phyloP scores from a whole-genome alignment of 257 asterid genomes.

The Nicotiana paniculata region DNA sequence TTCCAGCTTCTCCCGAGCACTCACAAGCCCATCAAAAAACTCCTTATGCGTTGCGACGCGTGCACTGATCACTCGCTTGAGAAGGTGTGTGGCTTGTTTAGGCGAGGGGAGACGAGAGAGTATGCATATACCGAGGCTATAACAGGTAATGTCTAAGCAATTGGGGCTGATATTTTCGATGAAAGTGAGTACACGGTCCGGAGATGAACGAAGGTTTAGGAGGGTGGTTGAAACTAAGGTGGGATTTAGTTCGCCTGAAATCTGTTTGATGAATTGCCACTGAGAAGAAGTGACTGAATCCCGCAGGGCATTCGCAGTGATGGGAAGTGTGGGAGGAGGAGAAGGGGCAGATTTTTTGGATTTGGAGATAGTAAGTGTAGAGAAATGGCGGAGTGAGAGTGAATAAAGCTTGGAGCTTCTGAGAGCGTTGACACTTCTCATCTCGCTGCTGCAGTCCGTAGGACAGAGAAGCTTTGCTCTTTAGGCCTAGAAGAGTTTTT shows the following conservation, averaged over 20 bases:
- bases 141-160: constrained; percentile 29
- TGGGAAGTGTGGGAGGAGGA: background rate
- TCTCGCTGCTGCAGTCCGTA: background rate
- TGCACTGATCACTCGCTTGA: constrained; percentile 28
- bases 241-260: constrained; percentile 28
- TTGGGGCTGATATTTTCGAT: constrained; percentile 20
- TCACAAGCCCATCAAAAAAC: constrained; percentile 32
- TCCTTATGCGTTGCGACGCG: constrained; percentile 13
- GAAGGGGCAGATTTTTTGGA: background rate
- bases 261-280: constrained; percentile 59
- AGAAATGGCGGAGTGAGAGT: background rate
- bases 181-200: constrained; percentile 24
- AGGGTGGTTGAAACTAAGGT: constrained; percentile 31
- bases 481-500: background rate
- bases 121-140: constrained; percentile 39
- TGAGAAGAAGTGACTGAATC: constrained; percentile 32
- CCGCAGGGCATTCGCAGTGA: constrained; percentile 7
- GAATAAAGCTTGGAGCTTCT: constrained; percentile 8
- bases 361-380: constrained; percentile 14
- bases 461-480: background rate
- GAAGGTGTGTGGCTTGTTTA: constrained; percentile 36
- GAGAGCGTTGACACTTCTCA: background rate
- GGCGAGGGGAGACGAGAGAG: constrained; percentile 41
- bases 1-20: constrained; percentile 31
- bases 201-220: constrained; percentile 35